phyloP scores from a whole-genome alignment of 2,329 filamentous ascomycete species.

The Magnaporthiopsis rhizophila region DNA sequence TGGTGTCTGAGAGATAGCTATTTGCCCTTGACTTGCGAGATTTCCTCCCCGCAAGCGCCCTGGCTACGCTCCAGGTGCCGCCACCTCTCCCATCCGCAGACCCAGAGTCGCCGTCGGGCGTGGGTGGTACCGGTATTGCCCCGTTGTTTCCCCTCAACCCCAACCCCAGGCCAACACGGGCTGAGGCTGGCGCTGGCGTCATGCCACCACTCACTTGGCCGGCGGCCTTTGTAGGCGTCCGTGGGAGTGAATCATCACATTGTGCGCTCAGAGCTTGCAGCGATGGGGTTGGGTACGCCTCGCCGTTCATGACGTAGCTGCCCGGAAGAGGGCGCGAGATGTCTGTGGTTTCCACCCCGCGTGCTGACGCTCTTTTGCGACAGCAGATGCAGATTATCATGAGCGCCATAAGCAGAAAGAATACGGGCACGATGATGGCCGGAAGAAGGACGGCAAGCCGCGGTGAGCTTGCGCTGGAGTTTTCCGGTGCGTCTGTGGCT shows the following conservation, averaged over 20 bases:
- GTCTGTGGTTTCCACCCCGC: conserved; percentile 16
- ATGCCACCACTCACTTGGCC: neutral
- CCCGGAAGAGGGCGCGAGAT: conserved; percentile 24
- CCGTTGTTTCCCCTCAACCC: neutral
- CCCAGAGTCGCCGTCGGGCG: neutral
- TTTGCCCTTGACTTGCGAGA: conserved; percentile 9
- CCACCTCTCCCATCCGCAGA: neutral
- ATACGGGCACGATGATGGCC: conserved; percentile 34
- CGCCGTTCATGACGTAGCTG: conserved; percentile 19
- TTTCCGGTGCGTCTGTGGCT: conserved; percentile 9
- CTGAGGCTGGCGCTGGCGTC: neutral
- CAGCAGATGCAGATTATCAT: conserved; percentile 23
- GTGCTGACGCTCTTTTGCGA: conserved; percentile 13
- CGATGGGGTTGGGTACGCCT: conserved; percentile 12
- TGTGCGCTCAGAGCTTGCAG: conserved; percentile 13
- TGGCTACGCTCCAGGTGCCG: neutral
- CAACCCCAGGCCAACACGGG: neutral
- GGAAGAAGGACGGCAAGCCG: conserved; percentile 26
- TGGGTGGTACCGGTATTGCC: neutral
- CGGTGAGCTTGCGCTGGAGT: conserved; percentile 12
- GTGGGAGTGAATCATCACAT: conserved; percentile 9
- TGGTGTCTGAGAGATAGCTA: conserved; percentile 17
- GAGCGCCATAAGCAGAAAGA: conserved; percentile 28
- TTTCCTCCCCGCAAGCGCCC: conserved; percentile 2
- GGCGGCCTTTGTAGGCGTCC: neutral